Percentiles rank a stretch among this genome's conserved stretches.
phyloP scores from a whole-genome alignment of 345 rosid genomes.

The Salix brachista region DNA sequence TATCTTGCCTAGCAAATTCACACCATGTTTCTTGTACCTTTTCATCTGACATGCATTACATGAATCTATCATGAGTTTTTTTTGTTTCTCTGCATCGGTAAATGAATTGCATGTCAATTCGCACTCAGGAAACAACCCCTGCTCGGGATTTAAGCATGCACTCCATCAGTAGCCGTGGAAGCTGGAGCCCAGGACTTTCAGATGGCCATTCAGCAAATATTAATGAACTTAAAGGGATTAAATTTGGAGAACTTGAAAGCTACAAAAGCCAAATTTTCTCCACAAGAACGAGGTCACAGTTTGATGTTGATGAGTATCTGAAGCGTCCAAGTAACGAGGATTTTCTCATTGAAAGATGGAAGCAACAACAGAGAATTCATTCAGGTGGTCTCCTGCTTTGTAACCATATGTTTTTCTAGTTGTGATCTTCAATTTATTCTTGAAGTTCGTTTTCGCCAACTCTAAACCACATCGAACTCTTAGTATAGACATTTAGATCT shows the following conservation, averaged over 20 bases:
- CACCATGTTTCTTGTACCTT: not conserved
- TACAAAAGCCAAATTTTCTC: slow-evolving; percentile 7
- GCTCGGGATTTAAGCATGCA: slow-evolving; percentile 36
- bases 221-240: slow-evolving; percentile 23
- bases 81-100: not conserved
- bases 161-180: slow-evolving; percentile 67
- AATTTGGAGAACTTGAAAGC: slow-evolving; percentile 24
- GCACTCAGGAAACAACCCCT: slow-evolving; percentile 39
- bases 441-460: not conserved
- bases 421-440: not conserved
- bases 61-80: not conserved
- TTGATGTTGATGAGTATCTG: slow-evolving; percentile 62
- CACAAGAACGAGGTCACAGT: slow-evolving; percentile 19
- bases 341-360: slow-evolving; percentile 58
- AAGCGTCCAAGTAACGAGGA: slow-evolving; percentile 47
- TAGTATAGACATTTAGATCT: slow-evolving; percentile 3
- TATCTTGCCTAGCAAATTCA: not conserved
- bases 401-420: slow-evolving; percentile 40
- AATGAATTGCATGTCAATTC: not conserved
- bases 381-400: slow-evolving; percentile 66
- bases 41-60: not conserved
- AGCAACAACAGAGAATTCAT: slow-evolving; percentile 55
- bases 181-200: slow-evolving; percentile 64
- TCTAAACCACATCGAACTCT: not conserved
- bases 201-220: slow-evolving; percentile 23